Evolutionary conservation across 73 alveolate genomes (phyloP).

Genomic region (Tetrahymena thermophila): DNA sequence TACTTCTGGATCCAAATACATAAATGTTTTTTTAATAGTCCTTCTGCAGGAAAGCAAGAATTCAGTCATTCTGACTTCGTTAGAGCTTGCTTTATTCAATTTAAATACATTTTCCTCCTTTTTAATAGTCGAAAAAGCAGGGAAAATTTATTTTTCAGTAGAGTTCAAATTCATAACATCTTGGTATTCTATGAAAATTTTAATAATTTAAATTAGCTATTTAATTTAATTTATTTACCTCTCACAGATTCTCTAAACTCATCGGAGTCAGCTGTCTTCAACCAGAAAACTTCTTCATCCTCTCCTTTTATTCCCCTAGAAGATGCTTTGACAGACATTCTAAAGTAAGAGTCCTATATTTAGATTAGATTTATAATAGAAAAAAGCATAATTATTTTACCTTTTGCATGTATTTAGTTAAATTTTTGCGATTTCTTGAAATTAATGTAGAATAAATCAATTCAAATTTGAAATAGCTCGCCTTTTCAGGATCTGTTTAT

Average conservation of each 20-base stretch:
- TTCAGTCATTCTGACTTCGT: slow-evolving; percentile 36
- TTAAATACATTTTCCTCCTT: slow-evolving; percentile 38
- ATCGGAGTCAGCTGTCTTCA: slow-evolving; percentile 11
- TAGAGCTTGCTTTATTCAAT: slow-evolving; percentile 21
- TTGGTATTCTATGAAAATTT: background rate
- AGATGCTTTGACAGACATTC: slow-evolving; percentile 15
- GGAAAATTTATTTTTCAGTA: slow-evolving; percentile 4
- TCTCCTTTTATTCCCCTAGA: background rate
- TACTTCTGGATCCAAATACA: slow-evolving; percentile 13
- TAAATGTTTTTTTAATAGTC: slow-evolving; percentile 19
- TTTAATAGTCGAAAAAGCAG: slow-evolving; percentile 11
- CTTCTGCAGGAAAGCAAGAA: slow-evolving; percentile 29
- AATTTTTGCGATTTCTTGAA: background rate
- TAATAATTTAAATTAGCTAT: background rate
- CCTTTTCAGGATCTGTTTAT: background rate
- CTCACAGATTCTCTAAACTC: background rate
- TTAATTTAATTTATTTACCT: background rate
- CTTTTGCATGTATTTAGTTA: background rate
- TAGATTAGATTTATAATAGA: background rate
- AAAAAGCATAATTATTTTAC: background rate
- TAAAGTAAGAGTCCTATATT: slow-evolving; percentile 22
- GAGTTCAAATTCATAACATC: slow-evolving; percentile 1
- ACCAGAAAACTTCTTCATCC: slow-evolving; percentile 5
- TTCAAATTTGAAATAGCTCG: slow-evolving; percentile 21
- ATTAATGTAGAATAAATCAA: slow-evolving; percentile 16